Evolutionary conservation across 805 yeast species (phyloP).

Genomic region (Pichia paraexigua): DNA sequence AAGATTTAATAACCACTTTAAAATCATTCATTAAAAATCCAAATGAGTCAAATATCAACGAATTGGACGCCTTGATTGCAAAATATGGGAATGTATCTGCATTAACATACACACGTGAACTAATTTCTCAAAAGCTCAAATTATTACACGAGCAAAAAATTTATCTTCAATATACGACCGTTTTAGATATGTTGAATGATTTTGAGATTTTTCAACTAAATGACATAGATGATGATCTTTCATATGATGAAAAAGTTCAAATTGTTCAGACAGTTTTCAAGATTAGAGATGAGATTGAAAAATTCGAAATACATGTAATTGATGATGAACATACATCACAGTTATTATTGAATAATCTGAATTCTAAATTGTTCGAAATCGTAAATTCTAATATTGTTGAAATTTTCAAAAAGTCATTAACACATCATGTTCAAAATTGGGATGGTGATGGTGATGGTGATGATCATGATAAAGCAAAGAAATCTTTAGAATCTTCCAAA

Average conservation of each 20-base stretch:
- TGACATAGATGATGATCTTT: neutral
- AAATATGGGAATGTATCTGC: slow-evolving; percentile 9
- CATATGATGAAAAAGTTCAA: neutral
- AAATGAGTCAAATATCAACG: neutral
- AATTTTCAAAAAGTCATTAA: neutral
- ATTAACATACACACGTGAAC: slow-evolving; percentile 9
- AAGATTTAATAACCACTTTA: neutral
- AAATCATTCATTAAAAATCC: neutral
- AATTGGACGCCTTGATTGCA: slow-evolving; percentile 3
- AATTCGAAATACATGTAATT: neutral
- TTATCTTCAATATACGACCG: neutral
- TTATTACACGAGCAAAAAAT: slow-evolving; percentile 2
- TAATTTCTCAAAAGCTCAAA: slow-evolving; percentile 5
- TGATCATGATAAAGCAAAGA: neutral
- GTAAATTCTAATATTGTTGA: neutral
- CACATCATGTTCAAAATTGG: neutral
- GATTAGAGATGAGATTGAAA: neutral
- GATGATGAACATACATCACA: neutral
- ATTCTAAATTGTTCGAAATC: neutral
- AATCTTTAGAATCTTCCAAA: neutral
- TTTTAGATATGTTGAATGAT: slow-evolving; percentile 3
- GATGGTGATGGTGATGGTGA: neutral
- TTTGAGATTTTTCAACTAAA: slow-evolving; percentile 1
- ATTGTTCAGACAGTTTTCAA: neutral
- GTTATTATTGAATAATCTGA: neutral